phyloP scores from a whole-genome alignment of 176 grass and related monocot species.

The Ananas comosus region DNA sequence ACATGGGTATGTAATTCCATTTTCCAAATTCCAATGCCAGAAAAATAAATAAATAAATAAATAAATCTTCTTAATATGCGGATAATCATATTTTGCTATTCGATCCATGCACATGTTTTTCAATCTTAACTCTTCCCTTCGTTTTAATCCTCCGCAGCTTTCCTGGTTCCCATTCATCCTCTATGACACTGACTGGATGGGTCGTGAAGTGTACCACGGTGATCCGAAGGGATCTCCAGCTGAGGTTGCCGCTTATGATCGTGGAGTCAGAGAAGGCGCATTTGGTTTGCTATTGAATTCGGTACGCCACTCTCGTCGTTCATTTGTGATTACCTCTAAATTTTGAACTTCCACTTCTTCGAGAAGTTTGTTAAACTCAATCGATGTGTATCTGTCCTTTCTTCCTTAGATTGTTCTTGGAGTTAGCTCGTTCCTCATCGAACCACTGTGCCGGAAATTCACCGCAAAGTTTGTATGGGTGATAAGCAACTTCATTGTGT shows the following conservation, averaged over 20 bases:
- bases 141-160: slow-evolving; percentile 28
- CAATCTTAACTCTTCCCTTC: background rate
- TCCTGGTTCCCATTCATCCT: slow-evolving; percentile 95
- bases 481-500: slow-evolving; percentile 57
- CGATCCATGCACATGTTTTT: no score
- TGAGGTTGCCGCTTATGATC: slow-evolving; percentile 41
- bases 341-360: background rate
- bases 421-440: slow-evolving; percentile 61
- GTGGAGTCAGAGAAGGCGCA: slow-evolving; percentile 62
- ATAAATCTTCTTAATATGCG: background rate
- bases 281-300: slow-evolving; percentile 87
- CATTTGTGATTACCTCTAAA: background rate
- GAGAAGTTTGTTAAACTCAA: background rate
- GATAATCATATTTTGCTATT: no score
- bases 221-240: slow-evolving; percentile 42
- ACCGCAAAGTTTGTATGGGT: slow-evolving; percentile 55
- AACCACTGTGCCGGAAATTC: slow-evolving; percentile 61
- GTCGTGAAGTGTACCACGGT: slow-evolving; percentile 93
- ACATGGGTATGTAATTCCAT: slow-evolving; percentile 51
- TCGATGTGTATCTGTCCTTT: background rate
- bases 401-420: slow-evolving; percentile 49
- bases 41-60: no score
- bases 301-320: background rate
- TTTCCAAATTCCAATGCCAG: background rate
- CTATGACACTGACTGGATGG: slow-evolving; percentile 99